A percentile compares a stretch with the other conserved stretches of the same genome.
Conservation (phyloP, 2,329 filamentous ascomycete genomes). For the Penicillium sp. region DNA sequence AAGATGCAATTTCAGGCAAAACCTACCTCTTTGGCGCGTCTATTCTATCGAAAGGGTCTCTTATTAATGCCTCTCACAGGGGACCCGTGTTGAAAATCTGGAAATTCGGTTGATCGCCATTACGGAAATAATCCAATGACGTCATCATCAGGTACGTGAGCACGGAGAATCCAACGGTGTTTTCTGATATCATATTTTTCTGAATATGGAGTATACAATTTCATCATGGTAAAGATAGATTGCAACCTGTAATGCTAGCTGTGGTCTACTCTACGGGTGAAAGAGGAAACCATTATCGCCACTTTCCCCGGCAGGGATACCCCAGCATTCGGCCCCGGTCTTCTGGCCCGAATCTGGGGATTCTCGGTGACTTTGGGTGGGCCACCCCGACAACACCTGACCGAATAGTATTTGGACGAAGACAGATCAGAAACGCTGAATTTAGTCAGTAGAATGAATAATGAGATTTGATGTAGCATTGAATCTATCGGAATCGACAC, state of each 20-base stretch:
- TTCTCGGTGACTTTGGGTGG: neutral
- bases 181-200: no score
- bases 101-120: neutral
- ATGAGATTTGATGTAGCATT: neutral
- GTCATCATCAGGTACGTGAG: neutral
- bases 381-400: neutral
- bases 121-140: neutral
- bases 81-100: neutral
- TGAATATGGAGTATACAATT: no score
- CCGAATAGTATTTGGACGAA: neutral
- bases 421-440: no score
- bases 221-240: neutral
- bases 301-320: neutral
- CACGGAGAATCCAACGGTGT: neutral
- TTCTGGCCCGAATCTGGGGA: neutral
- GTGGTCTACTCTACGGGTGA: neutral
- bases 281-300: neutral
- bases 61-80: neutral
- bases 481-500: neutral
- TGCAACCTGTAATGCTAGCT: neutral
- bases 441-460: neutral
- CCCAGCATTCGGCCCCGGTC: neutral
- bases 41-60: neutral
- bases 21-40: neutral
- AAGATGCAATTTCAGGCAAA: neutral